phyloP scores from a whole-genome alignment of 2,329 filamentous ascomycete genomes.

The Xenoacremonium recifei region DNA sequence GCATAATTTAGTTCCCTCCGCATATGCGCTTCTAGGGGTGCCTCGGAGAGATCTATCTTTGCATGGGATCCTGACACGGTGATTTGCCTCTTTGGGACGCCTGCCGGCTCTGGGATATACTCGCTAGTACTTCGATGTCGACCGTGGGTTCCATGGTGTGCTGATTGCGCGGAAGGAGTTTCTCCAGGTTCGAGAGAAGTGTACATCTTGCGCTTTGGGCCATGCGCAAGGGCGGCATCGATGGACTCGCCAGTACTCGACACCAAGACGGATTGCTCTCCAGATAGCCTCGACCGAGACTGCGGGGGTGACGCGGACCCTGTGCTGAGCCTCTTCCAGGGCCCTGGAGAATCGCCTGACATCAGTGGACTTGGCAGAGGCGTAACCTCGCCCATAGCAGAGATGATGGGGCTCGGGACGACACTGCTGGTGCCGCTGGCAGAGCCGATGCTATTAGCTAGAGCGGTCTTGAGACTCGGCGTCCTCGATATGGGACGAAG shows the following conservation, averaged over 20 bases:
- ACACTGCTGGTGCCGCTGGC: conserved; percentile 62
- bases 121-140: conserved; percentile 87
- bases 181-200: conserved; percentile 32
- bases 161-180: conserved; percentile 36
- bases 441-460: conserved; percentile 48
- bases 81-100: conserved; percentile 68
- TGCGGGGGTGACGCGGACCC: conserved; percentile 43
- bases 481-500: conserved; percentile 56
- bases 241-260: conserved; percentile 52
- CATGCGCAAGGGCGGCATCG: conserved; percentile 48
- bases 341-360: conserved; percentile 62
- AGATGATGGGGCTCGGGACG: conserved; percentile 71
- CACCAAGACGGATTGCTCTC: conserved; percentile 43
- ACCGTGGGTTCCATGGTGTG: conserved; percentile 44
- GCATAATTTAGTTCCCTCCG: conserved; percentile 81
- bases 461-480: conserved; percentile 59
- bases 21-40: conserved; percentile 47
- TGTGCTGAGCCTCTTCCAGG: conserved; percentile 57
- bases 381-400: conserved; percentile 75
- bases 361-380: conserved; percentile 75
- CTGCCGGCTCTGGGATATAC: conserved; percentile 72
- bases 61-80: conserved; percentile 66
- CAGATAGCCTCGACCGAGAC: conserved; percentile 24
- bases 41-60: conserved; percentile 30
- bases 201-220: conserved; percentile 58